Evolutionary conservation across 371 early-diverging fungal species (phyloP), one percentile per base, ranked within the genome.

Genomic region (Syncephalis plumigaleata): DNA sequence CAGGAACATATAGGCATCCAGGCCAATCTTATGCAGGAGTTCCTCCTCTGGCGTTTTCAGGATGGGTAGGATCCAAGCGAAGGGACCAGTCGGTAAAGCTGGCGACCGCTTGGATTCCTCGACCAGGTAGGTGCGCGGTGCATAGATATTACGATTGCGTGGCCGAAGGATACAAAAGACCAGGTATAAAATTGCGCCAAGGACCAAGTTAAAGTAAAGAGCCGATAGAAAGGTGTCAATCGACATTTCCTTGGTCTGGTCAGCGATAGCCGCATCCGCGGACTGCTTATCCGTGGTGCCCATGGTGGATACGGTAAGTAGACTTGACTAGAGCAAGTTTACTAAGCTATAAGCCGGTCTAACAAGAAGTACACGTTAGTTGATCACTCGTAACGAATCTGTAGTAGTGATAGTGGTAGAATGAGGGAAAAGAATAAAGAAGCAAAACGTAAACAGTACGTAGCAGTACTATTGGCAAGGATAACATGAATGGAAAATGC

Each of bases 1-100:
- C n/a, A 84, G 53, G 24, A 81, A 79, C 81, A 87, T 79, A 59
- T 71, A 85, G 11, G 79, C 67, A 58, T 87, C 87, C 38, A 87
- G 67, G 1, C 83, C 82, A 49, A 76, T 69, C 3, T 69, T 63
- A 18, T 60, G 57, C 16, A 81, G 65, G 9, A 84, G 57, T 9
- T 65, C 65, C 2, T 65, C 63, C 44, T 84, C 83, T 36, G 61
- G 50, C 49, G 71, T 60, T 26, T 51, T 53, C n/a, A 81, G 60
- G 22, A 76, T 49, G 1, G 70, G 57, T 15, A 59, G 42, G 46
- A 86, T 60, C 87, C 87, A 87, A 21, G 55, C 51, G 9, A 81
- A 54, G 36, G 61, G 48, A 2, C 75, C 67, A 7, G 47, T 39
- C 36, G 74, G 63, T 18, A 81, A 54, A 7, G 63, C 57, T 9